These are phyloP conservation scores for Ephemerocybe angulata DNA, from an alignment of 768 basidiomycete genomes.

Conservation along the genomic window DNA sequence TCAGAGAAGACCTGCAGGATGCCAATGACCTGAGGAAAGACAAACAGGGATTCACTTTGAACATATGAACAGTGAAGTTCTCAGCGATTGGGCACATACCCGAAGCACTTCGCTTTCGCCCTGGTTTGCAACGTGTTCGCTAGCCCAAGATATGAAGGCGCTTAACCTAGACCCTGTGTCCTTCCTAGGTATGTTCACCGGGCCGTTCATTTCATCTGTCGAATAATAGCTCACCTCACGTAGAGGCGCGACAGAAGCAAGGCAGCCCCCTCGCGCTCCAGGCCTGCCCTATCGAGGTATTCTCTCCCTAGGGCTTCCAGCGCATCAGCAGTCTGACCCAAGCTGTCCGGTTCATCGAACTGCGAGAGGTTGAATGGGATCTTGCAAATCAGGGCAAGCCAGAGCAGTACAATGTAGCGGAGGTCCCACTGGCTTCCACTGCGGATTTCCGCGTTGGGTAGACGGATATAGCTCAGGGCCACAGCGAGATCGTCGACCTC, in stretches of 20 bases:
- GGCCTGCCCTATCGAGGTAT: conserved; percentile 63
- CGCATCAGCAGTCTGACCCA: conserved; percentile 48
- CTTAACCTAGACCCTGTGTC: conserved; percentile 51
- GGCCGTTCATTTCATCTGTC: neutral
- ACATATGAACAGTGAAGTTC: conserved; percentile 3
- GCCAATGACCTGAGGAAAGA: conserved; percentile 56
- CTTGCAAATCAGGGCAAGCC: conserved; percentile 93
- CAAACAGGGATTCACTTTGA: neutral
- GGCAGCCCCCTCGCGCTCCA: conserved; percentile 83
- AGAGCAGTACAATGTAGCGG: conserved; percentile 80
- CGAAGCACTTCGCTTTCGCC: conserved; percentile 39
- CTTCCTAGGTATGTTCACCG: conserved; percentile 39
- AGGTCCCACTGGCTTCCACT: conserved; percentile 64
- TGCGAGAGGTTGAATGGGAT: conserved; percentile 89
- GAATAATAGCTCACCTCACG: conserved; percentile 51
- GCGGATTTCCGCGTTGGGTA: conserved; percentile 37
- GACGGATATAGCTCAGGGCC: conserved; percentile 61
- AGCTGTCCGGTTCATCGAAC: conserved; percentile 63
- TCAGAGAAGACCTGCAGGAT: conserved; percentile 67
- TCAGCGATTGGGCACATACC: conserved; percentile 33
- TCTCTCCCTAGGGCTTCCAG: conserved; percentile 58
- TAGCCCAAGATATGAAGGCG: conserved; percentile 41
- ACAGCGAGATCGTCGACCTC: conserved; percentile 78
- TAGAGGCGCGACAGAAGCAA: conserved; percentile 79
- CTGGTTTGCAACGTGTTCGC: neutral